phyloP scores from a whole-genome alignment of 176 grass and related monocot genomes.

The Zea mays region Zm-B73-REFERENCE-NAM-5.0 NC_050098.1:31652001-31652500 shows the following conservation, averaged over 20 bases:
- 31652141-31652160: not conserved
- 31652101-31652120: not conserved
- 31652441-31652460: not conserved
- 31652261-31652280: slow-evolving; percentile 2
- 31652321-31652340: not conserved
- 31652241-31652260: not conserved
- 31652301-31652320: slow-evolving; percentile 28
- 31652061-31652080: not conserved
- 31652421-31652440: not conserved
- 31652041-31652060: not conserved
- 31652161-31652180: not conserved
- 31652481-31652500: slow-evolving; percentile 77
- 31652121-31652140: slow-evolving; percentile 3
- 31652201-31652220: not conserved
- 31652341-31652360: not conserved
- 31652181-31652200: not conserved
- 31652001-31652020: slow-evolving; percentile 3
- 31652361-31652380: too few species aligned
- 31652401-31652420: not conserved
- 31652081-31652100: not conserved
- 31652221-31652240: slow-evolving; percentile 18
- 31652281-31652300: slow-evolving; percentile 14
- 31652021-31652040: not conserved
- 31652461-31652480: not conserved
- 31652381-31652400: too few species aligned